A percentile compares a stretch with the other conserved stretches of the same genome.
These are phyloP conservation scores for Lippia alba DNA, from an alignment of 305 asterid genomes.

Conservation along the genomic window DNA sequence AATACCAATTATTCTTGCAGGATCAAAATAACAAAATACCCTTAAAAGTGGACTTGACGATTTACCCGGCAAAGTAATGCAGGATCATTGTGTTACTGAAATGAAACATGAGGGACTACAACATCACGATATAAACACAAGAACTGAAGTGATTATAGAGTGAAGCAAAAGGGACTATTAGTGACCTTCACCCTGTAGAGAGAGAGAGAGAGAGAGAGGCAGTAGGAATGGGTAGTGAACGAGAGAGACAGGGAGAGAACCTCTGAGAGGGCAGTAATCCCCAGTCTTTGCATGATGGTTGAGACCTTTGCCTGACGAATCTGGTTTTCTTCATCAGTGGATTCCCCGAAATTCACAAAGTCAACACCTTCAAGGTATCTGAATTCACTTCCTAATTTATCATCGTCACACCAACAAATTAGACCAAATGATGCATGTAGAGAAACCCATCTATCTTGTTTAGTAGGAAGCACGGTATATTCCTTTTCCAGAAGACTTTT, in stretches of 20 bases:
- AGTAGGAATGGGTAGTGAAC: not conserved
- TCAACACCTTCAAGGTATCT: constrained; percentile 64
- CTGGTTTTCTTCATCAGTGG: constrained; percentile 59
- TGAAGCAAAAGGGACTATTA: no score
- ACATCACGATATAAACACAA: no score
- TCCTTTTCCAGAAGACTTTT: constrained; percentile 65
- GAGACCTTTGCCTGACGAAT: constrained; percentile 56
- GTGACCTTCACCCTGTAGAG: not conserved
- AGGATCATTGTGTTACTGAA: no score
- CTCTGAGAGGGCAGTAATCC: constrained; percentile 78
- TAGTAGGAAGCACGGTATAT: constrained; percentile 79
- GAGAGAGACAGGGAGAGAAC: constrained; percentile 48
- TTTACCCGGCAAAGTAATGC: no score
- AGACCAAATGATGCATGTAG: constrained; percentile 78
- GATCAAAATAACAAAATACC: no score
- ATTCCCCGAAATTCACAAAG: constrained; percentile 69
- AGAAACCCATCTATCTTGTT: constrained; percentile 95
- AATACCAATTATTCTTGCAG: constrained; percentile 17
- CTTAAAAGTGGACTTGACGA: no score
- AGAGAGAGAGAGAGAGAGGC: constrained; percentile 11
- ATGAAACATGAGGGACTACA: no score
- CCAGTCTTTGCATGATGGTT: constrained; percentile 56
- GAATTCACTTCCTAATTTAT: constrained; percentile 65
- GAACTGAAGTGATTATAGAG: no score
- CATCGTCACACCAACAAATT: constrained; percentile 90